Base-by-base conservation (phyloP, 2,329 filamentous ascomycete species). In the Botrytis galanthina region DNA sequence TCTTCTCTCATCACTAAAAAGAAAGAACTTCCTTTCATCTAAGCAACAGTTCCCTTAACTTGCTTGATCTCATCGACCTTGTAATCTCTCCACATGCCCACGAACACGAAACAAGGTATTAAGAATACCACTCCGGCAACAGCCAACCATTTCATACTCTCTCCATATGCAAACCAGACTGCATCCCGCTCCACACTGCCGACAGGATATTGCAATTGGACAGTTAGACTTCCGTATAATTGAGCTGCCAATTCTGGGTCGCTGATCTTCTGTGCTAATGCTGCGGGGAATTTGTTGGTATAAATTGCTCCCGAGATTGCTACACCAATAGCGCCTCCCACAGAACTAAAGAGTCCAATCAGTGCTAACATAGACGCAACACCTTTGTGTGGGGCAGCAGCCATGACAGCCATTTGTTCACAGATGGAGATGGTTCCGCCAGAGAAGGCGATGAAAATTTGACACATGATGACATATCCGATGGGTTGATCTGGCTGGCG, bases 241-340 rank as follows among this genome's bases (percentile, higher is more conserved):
- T 74, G 63, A 1, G 75, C 73, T 66, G 78, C 76, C 12, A 77
- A 57, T 3, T 76, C 78, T 10, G 74, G 70, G 20, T 79, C 77
- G 8, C 75, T 87, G 59, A 88, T 85, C 60, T 86, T 90, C 10
- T 59, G 48, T 12, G 74, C 70, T 1, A 81, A 68, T 9, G 78
- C 78, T 1, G 60, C 73, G 0, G 78, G 77, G 78, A 92, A 88
- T 3, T 87, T 86, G 75, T 87, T 85, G 0, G 87, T 89, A 89
- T 90, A 93, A 74, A 93, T 89, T 16, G 90, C 89, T 0, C 86
- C 86, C 1, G 90, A 87, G 66, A 93, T 86, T 18, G 90, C 87
- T 2, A 84, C 84, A 1, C 90, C 90, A 18, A 91, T 83, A 1
- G 89, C 88, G 32, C 85, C 86, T 59, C 90, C 90, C 74, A 92